These are phyloP conservation scores for Psilocybe sp. DNA, from an alignment of 768 basidiomycete species.

Conservation along the genomic window DNA sequence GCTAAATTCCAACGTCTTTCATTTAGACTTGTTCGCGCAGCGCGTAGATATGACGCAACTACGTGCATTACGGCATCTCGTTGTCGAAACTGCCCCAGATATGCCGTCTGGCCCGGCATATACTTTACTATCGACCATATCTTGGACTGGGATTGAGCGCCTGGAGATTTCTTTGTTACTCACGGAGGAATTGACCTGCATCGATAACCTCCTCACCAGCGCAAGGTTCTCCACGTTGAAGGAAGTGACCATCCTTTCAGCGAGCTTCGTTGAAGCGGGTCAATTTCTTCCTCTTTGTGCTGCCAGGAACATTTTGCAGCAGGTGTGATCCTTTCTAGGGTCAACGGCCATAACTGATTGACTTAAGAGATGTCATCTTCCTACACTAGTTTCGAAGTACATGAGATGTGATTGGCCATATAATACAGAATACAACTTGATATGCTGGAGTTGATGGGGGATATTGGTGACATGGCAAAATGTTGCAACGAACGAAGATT, in stretches of 20 bases:
- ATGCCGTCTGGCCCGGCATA: conserved; percentile 11
- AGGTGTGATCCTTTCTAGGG: neutral
- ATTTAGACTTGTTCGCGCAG: conserved; percentile 11
- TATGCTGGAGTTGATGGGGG: neutral
- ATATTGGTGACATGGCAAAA: neutral
- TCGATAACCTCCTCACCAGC: conserved; percentile 13
- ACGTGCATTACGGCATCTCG: conserved; percentile 5
- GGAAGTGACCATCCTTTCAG: conserved; percentile 8
- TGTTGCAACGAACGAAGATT: too few relatives aligned
- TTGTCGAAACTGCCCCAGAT: conserved; percentile 7
- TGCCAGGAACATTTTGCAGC: conserved; percentile 10
- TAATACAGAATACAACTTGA: neutral
- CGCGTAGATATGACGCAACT: conserved; percentile 10
- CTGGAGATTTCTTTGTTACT: conserved; percentile 12
- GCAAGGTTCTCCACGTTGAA: conserved; percentile 7
- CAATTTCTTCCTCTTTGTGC: conserved; percentile 17
- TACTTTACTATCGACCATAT: conserved; percentile 4
- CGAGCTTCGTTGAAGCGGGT: conserved; percentile 11
- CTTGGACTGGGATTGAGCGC: conserved; percentile 4
- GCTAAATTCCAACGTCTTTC: neutral
- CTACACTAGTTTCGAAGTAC: neutral
- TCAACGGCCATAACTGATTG: neutral
- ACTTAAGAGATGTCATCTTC: neutral
- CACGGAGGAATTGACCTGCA: conserved; percentile 10
- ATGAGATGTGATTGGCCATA: too few relatives aligned